Evolutionary conservation across 176 grass and related monocot species (phyloP).

Genomic region (Avena sativa): DNA sequence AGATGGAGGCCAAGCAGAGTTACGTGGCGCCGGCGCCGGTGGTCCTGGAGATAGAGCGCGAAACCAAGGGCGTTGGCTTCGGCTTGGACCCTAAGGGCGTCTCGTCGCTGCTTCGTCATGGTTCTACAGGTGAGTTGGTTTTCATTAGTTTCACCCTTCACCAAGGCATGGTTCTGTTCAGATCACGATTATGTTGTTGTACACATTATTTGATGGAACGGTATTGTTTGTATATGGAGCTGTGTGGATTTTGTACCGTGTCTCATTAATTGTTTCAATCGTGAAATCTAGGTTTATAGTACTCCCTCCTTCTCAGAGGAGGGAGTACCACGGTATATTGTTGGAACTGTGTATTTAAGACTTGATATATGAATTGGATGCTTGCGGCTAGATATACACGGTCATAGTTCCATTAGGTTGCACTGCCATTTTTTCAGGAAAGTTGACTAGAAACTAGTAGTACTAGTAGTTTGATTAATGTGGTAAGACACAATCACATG

Average conservation of each 20-base stretch:
- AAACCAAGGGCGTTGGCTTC: slow-evolving; percentile 30
- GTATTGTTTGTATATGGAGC: background rate
- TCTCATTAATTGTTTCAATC: background rate
- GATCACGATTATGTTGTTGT: slow-evolving; percentile 16
- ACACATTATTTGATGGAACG: background rate
- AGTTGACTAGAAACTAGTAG: slow-evolving; percentile 29
- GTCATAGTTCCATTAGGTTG: background rate
- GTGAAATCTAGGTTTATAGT: background rate
- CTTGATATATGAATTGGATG: slow-evolving; percentile 4
- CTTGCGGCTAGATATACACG: background rate
- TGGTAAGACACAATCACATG: background rate
- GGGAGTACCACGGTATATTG: background rate
- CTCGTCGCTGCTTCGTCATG: slow-evolving; percentile 50
- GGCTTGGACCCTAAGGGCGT: slow-evolving; percentile 40
- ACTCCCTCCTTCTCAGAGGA: no score
- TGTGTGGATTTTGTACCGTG: background rate
- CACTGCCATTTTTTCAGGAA: background rate
- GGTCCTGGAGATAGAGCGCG: slow-evolving; percentile 41
- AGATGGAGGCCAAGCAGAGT: slow-evolving; percentile 42
- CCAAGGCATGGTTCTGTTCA: background rate
- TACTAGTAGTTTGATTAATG: slow-evolving; percentile 6
- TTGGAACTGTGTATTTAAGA: background rate
- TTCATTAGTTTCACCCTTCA: background rate
- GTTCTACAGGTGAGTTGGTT: slow-evolving; percentile 53
- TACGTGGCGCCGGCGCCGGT: background rate